A percentile compares a stretch with the other conserved stretches of the same genome.
Conservation (phyloP, 2,329 filamentous ascomycete genomes). For the Nannizziopsis barbatae region DNA sequence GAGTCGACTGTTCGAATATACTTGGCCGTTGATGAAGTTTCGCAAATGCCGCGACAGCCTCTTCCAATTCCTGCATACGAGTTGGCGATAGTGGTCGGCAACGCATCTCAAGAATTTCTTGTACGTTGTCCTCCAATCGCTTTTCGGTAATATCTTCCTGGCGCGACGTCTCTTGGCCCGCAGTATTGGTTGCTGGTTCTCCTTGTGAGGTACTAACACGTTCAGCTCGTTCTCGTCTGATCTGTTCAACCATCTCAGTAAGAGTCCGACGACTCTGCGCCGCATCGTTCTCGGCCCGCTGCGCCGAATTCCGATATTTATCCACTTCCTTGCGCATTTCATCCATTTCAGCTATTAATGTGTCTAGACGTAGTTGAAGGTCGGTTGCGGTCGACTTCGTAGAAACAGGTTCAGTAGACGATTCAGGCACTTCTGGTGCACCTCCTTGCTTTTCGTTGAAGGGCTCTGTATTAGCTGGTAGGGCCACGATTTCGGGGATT, state of each 20-base stretch:
- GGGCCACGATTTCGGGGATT: slow-evolving; percentile 13
- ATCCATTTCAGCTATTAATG: slow-evolving; percentile 67
- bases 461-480: slow-evolving; percentile 4
- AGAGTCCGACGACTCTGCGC: slow-evolving; percentile 61
- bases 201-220: slow-evolving; percentile 35
- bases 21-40: slow-evolving; percentile 24
- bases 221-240: slow-evolving; percentile 56
- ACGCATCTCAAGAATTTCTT: slow-evolving; percentile 1
- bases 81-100: slow-evolving; percentile 29
- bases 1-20: slow-evolving; percentile 47
- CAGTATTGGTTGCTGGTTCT: slow-evolving; percentile 20
- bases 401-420: neutral
- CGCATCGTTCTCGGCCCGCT: slow-evolving; percentile 68
- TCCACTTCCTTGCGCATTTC: slow-evolving; percentile 72
- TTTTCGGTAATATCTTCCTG: slow-evolving; percentile 21
- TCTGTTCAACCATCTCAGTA: slow-evolving; percentile 75
- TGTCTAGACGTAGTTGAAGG: slow-evolving; percentile 61
- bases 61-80: slow-evolving; percentile 26
- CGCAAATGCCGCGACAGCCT: slow-evolving; percentile 32
- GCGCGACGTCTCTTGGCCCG: slow-evolving; percentile 16
- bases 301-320: slow-evolving; percentile 62
- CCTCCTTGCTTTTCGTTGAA: slow-evolving; percentile 16
- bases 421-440: slow-evolving; percentile 21
- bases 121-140: slow-evolving; percentile 29
- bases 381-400: slow-evolving; percentile 23